Conservation (phyloP, 345 rosid genomes). For the Ceriops decandra region DNA sequence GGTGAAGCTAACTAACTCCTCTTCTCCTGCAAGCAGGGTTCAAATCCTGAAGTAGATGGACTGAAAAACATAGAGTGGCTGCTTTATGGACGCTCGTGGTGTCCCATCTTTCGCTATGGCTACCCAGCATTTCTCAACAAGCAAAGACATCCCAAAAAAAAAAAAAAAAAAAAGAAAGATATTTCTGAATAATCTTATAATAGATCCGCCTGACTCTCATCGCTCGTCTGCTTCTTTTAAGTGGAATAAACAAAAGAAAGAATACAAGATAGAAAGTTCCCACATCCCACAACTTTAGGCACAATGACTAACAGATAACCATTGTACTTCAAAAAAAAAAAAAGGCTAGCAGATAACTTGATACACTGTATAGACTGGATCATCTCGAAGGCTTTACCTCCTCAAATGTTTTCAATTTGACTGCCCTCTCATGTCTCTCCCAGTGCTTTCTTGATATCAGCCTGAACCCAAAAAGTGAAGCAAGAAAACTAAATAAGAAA, state of each 20-base stretch:
- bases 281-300: background rate
- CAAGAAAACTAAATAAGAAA: background rate
- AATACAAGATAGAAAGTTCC: background rate
- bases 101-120: background rate
- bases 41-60: too few relatives aligned
- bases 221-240: background rate
- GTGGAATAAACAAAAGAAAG: background rate
- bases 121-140: too few relatives aligned
- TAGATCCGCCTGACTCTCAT: background rate
- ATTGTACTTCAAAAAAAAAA: too few relatives aligned
- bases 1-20: too few relatives aligned
- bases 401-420: background rate
- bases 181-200: too few relatives aligned
- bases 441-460: slow-evolving; percentile 62
- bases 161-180: too few relatives aligned
- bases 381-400: background rate
- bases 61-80: too few relatives aligned
- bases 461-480: slow-evolving; percentile 34
- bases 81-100: background rate
- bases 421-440: slow-evolving; percentile 26
- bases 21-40: too few relatives aligned
- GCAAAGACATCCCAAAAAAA: too few relatives aligned
- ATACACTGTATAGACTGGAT: background rate
- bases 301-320: background rate
- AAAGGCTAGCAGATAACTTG: background rate